A percentile compares a stretch with the other conserved stretches of the same genome.
Evolutionary conservation across 1,284 basidiomycete species (phyloP).

Genomic region (Cystobasidium slooffiae): DNA sequence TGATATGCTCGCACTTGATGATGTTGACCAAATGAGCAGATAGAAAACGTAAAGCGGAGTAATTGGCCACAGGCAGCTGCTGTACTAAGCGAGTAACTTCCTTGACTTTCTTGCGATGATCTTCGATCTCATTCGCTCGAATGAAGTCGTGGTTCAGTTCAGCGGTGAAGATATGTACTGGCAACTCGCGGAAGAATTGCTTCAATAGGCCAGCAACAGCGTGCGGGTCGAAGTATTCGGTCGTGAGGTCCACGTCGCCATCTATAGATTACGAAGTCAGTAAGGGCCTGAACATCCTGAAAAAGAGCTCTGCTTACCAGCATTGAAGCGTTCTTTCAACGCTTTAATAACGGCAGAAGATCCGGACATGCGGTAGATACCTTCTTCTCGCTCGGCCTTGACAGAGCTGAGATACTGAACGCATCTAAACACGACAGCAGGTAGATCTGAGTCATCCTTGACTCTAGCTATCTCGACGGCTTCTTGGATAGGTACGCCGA

Average conservation of each 20-base stretch:
- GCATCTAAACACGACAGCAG: constrained; percentile 91
- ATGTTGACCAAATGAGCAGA: constrained; percentile 96
- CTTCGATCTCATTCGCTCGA: constrained; percentile 86
- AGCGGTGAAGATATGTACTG: constrained; percentile 85
- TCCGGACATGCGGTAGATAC: constrained; percentile 81
- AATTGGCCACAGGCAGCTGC: constrained; percentile 86
- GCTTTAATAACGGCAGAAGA: constrained; percentile 81
- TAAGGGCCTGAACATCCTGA: background rate
- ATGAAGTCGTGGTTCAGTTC: constrained; percentile 86
- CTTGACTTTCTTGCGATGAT: constrained; percentile 81
- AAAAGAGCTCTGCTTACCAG: constrained; percentile 62
- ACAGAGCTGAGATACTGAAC: constrained; percentile 58
- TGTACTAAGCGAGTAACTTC: constrained; percentile 86
- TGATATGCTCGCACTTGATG: constrained; percentile 82
- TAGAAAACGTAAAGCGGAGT: constrained; percentile 80
- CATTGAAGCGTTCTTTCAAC: constrained; percentile 89
- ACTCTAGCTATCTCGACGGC: constrained; percentile 86
- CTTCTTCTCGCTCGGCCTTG: constrained; percentile 94
- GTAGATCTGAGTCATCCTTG: constrained; percentile 70
- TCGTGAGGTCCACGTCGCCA: constrained; percentile 85
- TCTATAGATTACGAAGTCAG: constrained; percentile 61
- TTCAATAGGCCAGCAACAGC: constrained; percentile 92
- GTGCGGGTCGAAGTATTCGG: constrained; percentile 91
- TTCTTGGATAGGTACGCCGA: constrained; percentile 85
- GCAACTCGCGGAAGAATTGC: constrained; percentile 84